Conservation (phyloP, 1,284 basidiomycete species). For the Baeospora myosura region DNA sequence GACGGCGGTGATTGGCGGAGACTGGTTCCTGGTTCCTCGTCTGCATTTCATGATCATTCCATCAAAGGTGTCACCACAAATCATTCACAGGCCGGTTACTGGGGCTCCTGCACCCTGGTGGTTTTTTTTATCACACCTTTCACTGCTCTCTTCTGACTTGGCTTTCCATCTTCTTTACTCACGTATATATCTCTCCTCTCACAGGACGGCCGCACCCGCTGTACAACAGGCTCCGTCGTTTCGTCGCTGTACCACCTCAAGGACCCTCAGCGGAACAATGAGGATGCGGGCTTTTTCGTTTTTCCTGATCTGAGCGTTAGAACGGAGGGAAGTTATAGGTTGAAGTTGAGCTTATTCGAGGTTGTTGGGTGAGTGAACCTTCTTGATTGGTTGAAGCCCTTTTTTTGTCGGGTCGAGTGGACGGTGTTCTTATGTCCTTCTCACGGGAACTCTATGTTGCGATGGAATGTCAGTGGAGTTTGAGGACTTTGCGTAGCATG, state of each 20-base stretch:
- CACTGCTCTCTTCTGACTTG: neutral
- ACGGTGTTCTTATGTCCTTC: no score
- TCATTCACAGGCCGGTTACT: no score
- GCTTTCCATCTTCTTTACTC: neutral
- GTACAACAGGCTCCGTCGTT: constrained; percentile 85
- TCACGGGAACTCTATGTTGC: no score
- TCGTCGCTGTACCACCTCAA: constrained; percentile 93
- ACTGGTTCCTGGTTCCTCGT: no score
- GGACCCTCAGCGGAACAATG: constrained; percentile 77
- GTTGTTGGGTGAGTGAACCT: constrained; percentile 72
- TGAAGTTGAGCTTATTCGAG: constrained; percentile 90
- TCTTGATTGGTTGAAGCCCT: neutral
- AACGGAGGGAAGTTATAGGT: constrained; percentile 79
- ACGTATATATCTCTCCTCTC: constrained; percentile 1
- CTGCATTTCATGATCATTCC: no score
- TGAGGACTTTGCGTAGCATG: no score
- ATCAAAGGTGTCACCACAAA: no score
- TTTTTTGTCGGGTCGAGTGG: no score
- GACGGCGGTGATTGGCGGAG: no score
- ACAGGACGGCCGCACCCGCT: constrained; percentile 82
- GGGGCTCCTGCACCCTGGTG: no score
- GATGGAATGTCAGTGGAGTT: no score
- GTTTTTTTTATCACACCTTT: constrained; percentile 2
- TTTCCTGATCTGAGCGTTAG: constrained; percentile 84
- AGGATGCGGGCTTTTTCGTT: constrained; percentile 75